Base-by-base conservation (phyloP, 2,329 filamentous ascomycete genomes). In the Pseudocercospora eumusae region DNA sequence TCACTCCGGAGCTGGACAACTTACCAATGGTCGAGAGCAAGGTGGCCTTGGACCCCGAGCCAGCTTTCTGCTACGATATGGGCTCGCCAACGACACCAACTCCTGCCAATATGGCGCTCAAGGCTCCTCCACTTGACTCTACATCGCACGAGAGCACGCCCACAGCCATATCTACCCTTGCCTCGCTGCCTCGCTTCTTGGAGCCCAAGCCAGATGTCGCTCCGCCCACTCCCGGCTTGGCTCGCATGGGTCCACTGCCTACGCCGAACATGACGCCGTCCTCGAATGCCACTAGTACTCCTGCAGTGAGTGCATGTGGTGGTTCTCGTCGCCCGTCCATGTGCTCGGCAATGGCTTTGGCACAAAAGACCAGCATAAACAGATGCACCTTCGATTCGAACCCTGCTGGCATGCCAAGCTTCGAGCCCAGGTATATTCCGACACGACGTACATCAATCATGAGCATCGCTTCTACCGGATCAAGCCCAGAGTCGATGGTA, bases 221-320 rank as follows among this genome's bases (percentile, higher is more conserved):
- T 58, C 77, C 79, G 44, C 80, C 80, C 13, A 81, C 85, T 53
- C 85, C 85, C n/a, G 78, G 80, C 56, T 74, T 86, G 66, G 78
- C 79, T 42, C 82, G 83, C 57, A 78, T 84, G 69, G 79, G 78
- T 66, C 81, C 84, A 61, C 75, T 88, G 60, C 85, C 84, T 15
- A 88, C 86, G n/a, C 85, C 86, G 57, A 79, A 82, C 67, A 77
- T 87, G 77, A 88, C 86, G 49, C 85, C 86, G 40, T 83, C 84
- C 65, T 79, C 82, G 52, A 76, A 77, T 63, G 76, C 78, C 68
- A 80, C 78, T 66, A 79, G 75, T 75, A 84, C 84, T 83, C 84
- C 85, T 85, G 84, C 84, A 76, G 84, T 76, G 84, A 83, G 84
- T 83, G 78, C 76, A 69, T 75, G 78, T 68, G 76, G 78, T 64